Percentiles rank a stretch among this genome's conserved stretches.
Conservation (phyloP, 805 yeast genomes). For the Lachancea quebecensis region DNA sequence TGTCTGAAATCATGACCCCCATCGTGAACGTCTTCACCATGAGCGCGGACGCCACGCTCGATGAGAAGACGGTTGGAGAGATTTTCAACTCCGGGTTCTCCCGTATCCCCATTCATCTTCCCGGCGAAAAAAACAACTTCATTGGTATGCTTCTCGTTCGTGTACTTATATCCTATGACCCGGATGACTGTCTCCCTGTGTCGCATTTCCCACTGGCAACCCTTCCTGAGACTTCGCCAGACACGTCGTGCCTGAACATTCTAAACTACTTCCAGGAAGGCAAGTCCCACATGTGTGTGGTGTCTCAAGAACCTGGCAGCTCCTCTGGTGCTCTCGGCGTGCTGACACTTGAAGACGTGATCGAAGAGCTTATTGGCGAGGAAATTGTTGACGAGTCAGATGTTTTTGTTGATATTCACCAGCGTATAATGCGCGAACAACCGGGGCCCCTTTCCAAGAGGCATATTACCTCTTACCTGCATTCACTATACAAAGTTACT, state of each 20-base stretch:
- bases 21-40: conserved; percentile 82
- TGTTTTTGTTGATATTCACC: conserved; percentile 85
- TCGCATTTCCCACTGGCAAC: conserved; percentile 94
- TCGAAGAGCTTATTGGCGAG: conserved; percentile 95
- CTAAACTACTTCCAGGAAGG: conserved; percentile 97
- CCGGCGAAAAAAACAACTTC: conserved; percentile 82
- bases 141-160: conserved; percentile 93
- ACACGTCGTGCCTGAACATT: conserved; percentile 88
- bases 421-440: conserved; percentile 68
- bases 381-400: conserved; percentile 96
- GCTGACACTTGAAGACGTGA: conserved; percentile 92
- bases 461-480: conserved; percentile 62
- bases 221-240: conserved; percentile 86
- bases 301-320: conserved; percentile 77
- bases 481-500: conserved; percentile 45
- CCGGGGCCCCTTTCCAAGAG: conserved; percentile 73
- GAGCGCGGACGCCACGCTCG: conserved; percentile 73
- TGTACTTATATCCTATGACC: conserved; percentile 89
- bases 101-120: conserved; percentile 87
- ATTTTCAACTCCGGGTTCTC: conserved; percentile 92
- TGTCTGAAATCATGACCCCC: conserved; percentile 87
- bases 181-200: conserved; percentile 90
- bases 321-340: conserved; percentile 85
- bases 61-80: conserved; percentile 78
- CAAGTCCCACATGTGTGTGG: conserved; percentile 94